These are phyloP conservation scores for Auricularia cornea DNA, from an alignment of 768 basidiomycete species.

Conservation along the genomic window DNA sequence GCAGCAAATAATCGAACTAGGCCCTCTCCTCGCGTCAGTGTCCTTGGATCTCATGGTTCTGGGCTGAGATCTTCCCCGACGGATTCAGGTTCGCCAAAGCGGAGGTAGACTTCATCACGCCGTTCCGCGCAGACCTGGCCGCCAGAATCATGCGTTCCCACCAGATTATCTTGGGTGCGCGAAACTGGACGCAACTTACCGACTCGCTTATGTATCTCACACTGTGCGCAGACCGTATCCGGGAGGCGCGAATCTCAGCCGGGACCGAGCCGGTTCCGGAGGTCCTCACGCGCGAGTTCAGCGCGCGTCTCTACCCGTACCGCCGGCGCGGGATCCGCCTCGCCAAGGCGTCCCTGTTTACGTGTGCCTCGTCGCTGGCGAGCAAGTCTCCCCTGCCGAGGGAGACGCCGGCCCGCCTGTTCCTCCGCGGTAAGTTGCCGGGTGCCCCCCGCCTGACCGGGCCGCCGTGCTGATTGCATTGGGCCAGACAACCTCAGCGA, in stretches of 20 bases:
- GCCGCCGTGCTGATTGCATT: not conserved
- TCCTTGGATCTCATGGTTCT: not conserved
- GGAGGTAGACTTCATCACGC: constrained; percentile 14
- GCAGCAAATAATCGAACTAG: constrained; percentile 14
- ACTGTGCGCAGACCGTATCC: constrained; percentile 11
- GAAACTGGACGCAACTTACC: not conserved
- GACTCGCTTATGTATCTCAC: not conserved
- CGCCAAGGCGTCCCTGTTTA: constrained; percentile 11
- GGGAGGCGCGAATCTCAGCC: constrained; percentile 12
- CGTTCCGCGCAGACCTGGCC: constrained; percentile 13
- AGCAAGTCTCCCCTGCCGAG: constrained; percentile 17
- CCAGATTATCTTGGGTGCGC: constrained; percentile 17
- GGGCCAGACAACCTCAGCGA: constrained; percentile 2
- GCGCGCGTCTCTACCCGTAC: constrained; percentile 13
- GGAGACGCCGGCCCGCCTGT: constrained; percentile 9
- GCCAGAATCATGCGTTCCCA: constrained; percentile 13
- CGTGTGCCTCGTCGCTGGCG: constrained; percentile 14
- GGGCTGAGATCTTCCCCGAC: not conserved
- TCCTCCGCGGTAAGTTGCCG: not conserved
- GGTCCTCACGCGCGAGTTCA: constrained; percentile 13
- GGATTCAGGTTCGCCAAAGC: constrained; percentile 17
- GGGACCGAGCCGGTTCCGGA: constrained; percentile 12
- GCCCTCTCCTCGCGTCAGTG: constrained; percentile 15
- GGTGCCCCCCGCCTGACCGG: constrained; percentile 4
- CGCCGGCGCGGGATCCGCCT: constrained; percentile 12